Conservation (phyloP, 1,139 yeast species). For the Kurtzmaniella quercitrusa region DNA sequence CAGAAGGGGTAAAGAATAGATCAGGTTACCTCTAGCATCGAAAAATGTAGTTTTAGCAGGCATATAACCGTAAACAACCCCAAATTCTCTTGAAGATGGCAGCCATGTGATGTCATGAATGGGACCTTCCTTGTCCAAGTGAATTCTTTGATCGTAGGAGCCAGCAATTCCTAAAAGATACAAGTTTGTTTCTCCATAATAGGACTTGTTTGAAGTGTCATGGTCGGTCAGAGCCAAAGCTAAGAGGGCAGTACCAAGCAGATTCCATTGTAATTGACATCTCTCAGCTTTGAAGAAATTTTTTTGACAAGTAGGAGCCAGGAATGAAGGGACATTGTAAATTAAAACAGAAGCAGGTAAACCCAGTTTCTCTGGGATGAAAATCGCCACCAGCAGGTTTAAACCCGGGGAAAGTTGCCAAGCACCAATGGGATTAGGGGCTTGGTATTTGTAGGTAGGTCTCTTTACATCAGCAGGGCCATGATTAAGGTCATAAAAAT, state of each 20-base stretch:
- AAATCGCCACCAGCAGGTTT: slow-evolving; percentile 88
- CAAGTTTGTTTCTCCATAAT: slow-evolving; percentile 94
- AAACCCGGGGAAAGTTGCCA: slow-evolving; percentile 78
- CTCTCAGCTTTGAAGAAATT: slow-evolving; percentile 94
- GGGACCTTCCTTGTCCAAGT: slow-evolving; percentile 89
- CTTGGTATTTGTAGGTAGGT: slow-evolving; percentile 58
- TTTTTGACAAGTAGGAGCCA: slow-evolving; percentile 79
- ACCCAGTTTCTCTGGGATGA: slow-evolving; percentile 78
- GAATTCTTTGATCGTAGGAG: slow-evolving; percentile 83
- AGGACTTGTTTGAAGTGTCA: slow-evolving; percentile 88
- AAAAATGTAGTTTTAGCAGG: slow-evolving; percentile 95
- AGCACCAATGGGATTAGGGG: slow-evolving; percentile 53
- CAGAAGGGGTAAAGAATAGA: slow-evolving; percentile 79
- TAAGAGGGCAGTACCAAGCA: slow-evolving; percentile 87
- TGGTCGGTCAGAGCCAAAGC: slow-evolving; percentile 96
- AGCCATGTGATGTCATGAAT: slow-evolving; percentile 98
- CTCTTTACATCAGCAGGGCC: slow-evolving; percentile 33
- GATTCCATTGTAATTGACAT: slow-evolving; percentile 90
- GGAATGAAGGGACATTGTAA: slow-evolving; percentile 71
- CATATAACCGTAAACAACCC: slow-evolving; percentile 96
- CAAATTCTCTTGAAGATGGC: slow-evolving; percentile 93
- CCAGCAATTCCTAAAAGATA: slow-evolving; percentile 91
- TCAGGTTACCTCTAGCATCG: slow-evolving; percentile 88
- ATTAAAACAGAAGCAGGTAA: slow-evolving; percentile 87
- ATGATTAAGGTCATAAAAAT: slow-evolving; percentile 54